Percentiles rank a stretch among this genome's conserved stretches.
These are phyloP conservation scores for Claviceps sp. DNA, from an alignment of 2,329 filamentous ascomycete species.

Conservation along the genomic window DNA sequence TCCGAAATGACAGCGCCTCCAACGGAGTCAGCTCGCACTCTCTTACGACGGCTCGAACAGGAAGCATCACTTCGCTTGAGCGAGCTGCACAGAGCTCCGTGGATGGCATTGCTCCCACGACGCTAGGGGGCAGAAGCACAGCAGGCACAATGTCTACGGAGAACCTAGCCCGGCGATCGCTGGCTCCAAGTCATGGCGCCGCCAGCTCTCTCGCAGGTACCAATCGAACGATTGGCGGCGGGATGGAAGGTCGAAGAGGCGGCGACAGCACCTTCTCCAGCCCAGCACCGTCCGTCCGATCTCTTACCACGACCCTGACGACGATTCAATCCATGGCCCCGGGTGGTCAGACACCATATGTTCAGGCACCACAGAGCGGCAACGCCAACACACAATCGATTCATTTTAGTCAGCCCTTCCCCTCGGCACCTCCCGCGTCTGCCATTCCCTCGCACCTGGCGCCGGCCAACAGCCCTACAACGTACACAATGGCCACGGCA, in stretches of 20 bases:
- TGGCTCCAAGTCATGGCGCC: constrained; percentile 56
- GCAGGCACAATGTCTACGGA: constrained; percentile 78
- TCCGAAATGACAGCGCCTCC: constrained; percentile 9
- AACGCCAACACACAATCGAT: constrained; percentile 33
- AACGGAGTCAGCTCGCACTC: constrained; percentile 36
- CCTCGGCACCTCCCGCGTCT: constrained; percentile 49
- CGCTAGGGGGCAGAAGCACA: constrained; percentile 55
- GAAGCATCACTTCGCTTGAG: constrained; percentile 39
- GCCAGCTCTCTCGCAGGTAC: constrained; percentile 58
- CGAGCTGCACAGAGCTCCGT: constrained; percentile 48
- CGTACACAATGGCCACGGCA: constrained; percentile 65
- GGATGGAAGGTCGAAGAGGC: constrained; percentile 54
- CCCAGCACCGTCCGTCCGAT: constrained; percentile 66
- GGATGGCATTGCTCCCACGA: constrained; percentile 43
- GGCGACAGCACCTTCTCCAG: constrained; percentile 70
- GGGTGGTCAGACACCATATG: constrained; percentile 28
- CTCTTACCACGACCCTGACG: constrained; percentile 70
- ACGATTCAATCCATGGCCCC: constrained; percentile 67
- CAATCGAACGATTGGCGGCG: constrained; percentile 52
- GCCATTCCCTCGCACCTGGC: constrained; percentile 60
- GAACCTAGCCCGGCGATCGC: constrained; percentile 59
- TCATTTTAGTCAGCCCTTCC: constrained; percentile 54
- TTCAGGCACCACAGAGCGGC: constrained; percentile 16
- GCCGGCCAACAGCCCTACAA: constrained; percentile 47
- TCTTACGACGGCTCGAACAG: constrained; percentile 42